A percentile compares a stretch with the other conserved stretches of the same genome.
These are phyloP conservation scores for Gossypium herbaceum DNA, from an alignment of 345 rosid species.

Conservation along the genomic window DNA sequence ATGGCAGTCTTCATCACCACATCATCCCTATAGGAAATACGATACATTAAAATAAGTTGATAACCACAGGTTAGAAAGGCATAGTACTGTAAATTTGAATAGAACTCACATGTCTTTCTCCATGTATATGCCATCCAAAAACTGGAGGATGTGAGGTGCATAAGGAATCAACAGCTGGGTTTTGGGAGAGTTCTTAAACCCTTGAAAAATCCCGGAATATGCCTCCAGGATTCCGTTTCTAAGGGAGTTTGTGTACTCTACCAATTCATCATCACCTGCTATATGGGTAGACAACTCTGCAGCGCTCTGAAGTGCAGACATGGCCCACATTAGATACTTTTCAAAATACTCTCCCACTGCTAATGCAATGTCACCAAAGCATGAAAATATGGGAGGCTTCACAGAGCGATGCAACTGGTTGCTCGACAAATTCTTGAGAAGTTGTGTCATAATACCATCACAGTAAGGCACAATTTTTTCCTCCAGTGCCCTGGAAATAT, in stretches of 20 bases:
- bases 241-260: constrained; percentile 63
- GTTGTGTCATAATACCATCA: constrained; percentile 76
- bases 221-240: constrained; percentile 76
- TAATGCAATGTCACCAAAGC: constrained; percentile 72
- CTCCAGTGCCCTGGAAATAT: constrained; percentile 63
- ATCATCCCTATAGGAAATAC: constrained; percentile 49
- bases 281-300: constrained; percentile 66
- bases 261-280: constrained; percentile 67
- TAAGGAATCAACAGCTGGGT: constrained; percentile 64
- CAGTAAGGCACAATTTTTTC: constrained; percentile 61
- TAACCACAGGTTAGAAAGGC: neutral
- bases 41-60: neutral
- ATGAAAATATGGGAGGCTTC: constrained; percentile 73
- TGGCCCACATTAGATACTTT: constrained; percentile 60
- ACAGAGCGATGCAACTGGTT: constrained; percentile 73
- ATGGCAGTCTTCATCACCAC: constrained; percentile 75
- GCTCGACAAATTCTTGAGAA: constrained; percentile 74
- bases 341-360: constrained; percentile 74
- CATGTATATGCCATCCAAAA: constrained; percentile 72
- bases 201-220: constrained; percentile 74
- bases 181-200: constrained; percentile 69
- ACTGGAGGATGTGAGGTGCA: constrained; percentile 69
- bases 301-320: constrained; percentile 79
- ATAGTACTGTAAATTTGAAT: neutral
- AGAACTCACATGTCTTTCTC: constrained; percentile 71